Evolutionary conservation across 805 yeast species (phyloP).

Genomic region (Starmera pachycereana): DNA sequence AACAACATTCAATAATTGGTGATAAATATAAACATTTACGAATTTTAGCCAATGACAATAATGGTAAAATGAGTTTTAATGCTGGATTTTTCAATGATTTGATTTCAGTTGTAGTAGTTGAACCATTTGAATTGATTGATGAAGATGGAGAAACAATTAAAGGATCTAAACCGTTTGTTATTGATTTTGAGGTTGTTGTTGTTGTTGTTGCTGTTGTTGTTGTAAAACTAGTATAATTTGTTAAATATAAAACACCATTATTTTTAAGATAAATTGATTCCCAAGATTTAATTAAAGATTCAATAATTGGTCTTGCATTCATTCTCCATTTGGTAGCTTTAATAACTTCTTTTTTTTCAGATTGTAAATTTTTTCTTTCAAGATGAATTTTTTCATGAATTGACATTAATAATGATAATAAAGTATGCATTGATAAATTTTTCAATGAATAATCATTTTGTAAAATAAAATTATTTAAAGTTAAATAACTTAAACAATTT

Average conservation of each 20-base stretch:
- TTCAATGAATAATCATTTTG: conserved; percentile 22
- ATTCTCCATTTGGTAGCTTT: conserved; percentile 57
- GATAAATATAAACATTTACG: conserved; percentile 52
- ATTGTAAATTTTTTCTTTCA: conserved; percentile 31
- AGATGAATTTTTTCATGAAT: conserved; percentile 56
- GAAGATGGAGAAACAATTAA: conserved; percentile 22
- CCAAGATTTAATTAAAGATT: conserved; percentile 53
- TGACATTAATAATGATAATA: conserved; percentile 48
- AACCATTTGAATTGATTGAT: no score
- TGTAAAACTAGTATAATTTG: conserved; percentile 29
- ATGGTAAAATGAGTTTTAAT: conserved; percentile 55
- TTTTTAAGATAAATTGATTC: conserved; percentile 50
- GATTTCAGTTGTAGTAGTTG: neutral
- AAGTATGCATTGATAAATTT: conserved; percentile 36
- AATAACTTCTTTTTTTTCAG: conserved; percentile 28
- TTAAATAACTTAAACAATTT: conserved; percentile 35
- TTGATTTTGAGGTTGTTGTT: neutral
- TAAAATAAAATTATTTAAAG: conserved; percentile 29
- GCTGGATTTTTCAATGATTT: conserved; percentile 36
- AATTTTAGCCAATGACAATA: conserved; percentile 57
- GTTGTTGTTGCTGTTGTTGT: neutral
- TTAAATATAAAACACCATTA: conserved; percentile 52
- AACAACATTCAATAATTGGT: conserved; percentile 47
- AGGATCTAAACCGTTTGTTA: conserved; percentile 10
- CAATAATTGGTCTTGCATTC: conserved; percentile 48